Conservation (phyloP, 768 basidiomycete genomes). For the Naganishia onofrii region DNA sequence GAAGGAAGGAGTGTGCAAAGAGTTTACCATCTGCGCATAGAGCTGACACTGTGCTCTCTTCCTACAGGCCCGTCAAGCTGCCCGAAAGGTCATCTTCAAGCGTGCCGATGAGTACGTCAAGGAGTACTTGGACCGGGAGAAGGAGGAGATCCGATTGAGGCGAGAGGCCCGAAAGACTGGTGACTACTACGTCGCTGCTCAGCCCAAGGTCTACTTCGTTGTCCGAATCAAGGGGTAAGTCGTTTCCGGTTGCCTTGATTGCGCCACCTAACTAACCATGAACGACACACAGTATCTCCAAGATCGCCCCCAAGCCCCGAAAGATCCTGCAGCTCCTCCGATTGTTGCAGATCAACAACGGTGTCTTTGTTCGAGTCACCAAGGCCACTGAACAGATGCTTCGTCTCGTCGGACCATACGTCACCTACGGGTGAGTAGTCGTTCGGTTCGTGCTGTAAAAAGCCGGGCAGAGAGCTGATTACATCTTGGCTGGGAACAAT, state of each 20-base stretch:
- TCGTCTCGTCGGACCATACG: slow-evolving; percentile 91
- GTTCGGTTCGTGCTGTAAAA: slow-evolving; percentile 28
- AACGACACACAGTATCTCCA: slow-evolving; percentile 78
- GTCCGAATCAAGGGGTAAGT: slow-evolving; percentile 92
- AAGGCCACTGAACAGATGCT: slow-evolving; percentile 97
- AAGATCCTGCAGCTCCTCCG: slow-evolving; percentile 99
- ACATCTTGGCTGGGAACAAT: slow-evolving; percentile 31
- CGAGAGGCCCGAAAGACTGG: slow-evolving; percentile 84
- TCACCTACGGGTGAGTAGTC: slow-evolving; percentile 81
- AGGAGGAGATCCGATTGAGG: slow-evolving; percentile 93
- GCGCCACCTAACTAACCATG: background rate
- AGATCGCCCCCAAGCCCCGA: slow-evolving; percentile 98
- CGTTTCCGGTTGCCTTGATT: background rate
- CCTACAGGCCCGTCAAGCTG: slow-evolving; percentile 74
- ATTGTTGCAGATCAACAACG: slow-evolving; percentile 99
- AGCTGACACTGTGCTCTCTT: background rate
- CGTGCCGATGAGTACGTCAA: slow-evolving; percentile 97
- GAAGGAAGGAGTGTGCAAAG: background rate
- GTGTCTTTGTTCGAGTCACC: slow-evolving; percentile 95
- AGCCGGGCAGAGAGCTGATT: slow-evolving; percentile 35
- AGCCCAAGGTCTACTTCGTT: slow-evolving; percentile 97
- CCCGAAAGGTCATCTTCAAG: slow-evolving; percentile 98
- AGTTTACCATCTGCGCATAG: too few species aligned
- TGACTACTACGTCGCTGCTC: slow-evolving; percentile 95
- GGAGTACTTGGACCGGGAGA: slow-evolving; percentile 88